Evolutionary conservation across 176 grass and related monocot species (phyloP), one percentile per base, ranked within the genome.

Genomic region (Sorghum bicolor): DNA sequence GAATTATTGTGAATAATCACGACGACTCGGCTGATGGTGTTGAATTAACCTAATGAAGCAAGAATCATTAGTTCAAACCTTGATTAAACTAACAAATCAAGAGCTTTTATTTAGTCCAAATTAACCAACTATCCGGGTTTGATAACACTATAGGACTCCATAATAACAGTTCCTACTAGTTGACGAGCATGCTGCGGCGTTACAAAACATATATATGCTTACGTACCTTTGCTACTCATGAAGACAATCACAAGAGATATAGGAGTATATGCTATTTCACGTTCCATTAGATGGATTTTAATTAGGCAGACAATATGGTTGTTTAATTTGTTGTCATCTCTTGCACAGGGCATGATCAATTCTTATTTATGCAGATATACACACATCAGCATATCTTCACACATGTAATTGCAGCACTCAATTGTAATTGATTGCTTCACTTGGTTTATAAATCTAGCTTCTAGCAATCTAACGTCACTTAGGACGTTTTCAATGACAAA

Each of bases 281-380:
- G 26, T 72, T 63, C 2, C 15, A 5, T 57, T 64, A 19, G 11
- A 31, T 78, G 34, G 67, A 83, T 53, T n/a, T 20, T 50, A 4
- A 24, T 38, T 2, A 14, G 12, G 39, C 75, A 64, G 5, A 8
- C 12, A 25, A 4, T 30, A 47, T 25, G 37, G 31, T 47, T 58
- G 5, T 74, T 75, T 12, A 60, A 60, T 29, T 5, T 63, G 43
- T 16, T 1, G 26, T 30, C 70, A 30, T 28, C 53, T 39, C 36
- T 20, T 41, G 14, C 62, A 68, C 44, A n/a, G 85, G 19, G 5
- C 78, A 82, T 52, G 78, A 45, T 47, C 48, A 0, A 0, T 52
- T 48, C 25, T 72, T 64, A 17, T 79, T 25, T 78, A 88, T 72
- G 44, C 79, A 70, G 60, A 47, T 8, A 24, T 52, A 36, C 5